phyloP scores from a whole-genome alignment of 2,329 filamentous ascomycete genomes.

The Neofusicoccum parvum region DNA sequence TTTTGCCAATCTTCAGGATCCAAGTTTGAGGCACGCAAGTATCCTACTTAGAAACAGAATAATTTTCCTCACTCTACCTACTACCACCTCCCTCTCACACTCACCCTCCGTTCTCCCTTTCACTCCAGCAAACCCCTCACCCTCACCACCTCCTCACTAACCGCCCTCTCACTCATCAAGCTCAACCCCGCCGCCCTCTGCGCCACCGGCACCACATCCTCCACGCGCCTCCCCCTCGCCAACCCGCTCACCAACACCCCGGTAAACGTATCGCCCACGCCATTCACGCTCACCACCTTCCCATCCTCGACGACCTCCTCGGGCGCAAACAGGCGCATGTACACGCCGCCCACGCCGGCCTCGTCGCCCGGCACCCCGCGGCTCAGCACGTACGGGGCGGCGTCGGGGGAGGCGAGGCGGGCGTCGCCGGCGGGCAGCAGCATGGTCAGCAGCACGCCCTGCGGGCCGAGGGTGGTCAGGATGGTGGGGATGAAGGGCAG shows the following conservation, averaged over 20 bases:
- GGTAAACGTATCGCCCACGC: slow-evolving; percentile 89
- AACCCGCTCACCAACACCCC: slow-evolving; percentile 82
- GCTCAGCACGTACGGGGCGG: slow-evolving; percentile 72
- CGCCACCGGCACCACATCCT: slow-evolving; percentile 73
- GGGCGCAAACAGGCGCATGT: slow-evolving; percentile 73
- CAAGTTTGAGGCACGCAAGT: no score
- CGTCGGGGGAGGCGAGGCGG: slow-evolving; percentile 63
- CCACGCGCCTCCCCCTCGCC: slow-evolving; percentile 56
- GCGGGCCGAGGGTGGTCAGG: slow-evolving; percentile 76
- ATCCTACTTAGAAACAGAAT: no score
- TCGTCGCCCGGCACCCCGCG: slow-evolving; percentile 52
- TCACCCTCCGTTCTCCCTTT: background rate
- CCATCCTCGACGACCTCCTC: slow-evolving; percentile 61
- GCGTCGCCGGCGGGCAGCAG: slow-evolving; percentile 69
- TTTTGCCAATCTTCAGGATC: no score
- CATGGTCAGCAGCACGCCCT: slow-evolving; percentile 75
- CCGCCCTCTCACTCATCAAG: slow-evolving; percentile 59
- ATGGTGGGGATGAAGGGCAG: slow-evolving; percentile 86
- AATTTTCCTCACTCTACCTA: no score
- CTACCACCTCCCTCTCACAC: no score
- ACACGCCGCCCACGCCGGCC: slow-evolving; percentile 70
- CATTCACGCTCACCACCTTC: slow-evolving; percentile 87
- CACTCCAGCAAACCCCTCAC: slow-evolving; percentile 1
- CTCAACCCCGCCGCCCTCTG: slow-evolving; percentile 81
- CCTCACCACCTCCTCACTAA: slow-evolving; percentile 8